Evolutionary conservation across 192 early-diverging fungal genomes (phyloP), one percentile per base, ranked within the genome.

Genomic region (Cetraspora pellucida): DNA sequence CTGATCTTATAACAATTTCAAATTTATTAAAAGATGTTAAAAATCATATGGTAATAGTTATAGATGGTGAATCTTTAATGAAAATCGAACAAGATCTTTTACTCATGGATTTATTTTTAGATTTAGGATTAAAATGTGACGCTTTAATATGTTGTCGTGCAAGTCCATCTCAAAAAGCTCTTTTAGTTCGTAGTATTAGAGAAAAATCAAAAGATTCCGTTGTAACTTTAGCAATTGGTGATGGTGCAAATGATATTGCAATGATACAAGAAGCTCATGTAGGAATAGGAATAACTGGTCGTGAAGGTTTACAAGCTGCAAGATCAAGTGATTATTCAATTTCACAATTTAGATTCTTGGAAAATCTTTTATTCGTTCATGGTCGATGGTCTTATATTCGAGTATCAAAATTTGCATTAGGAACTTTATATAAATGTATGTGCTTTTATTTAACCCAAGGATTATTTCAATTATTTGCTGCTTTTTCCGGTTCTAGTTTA

Each of bases 181-280:
- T 94, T 19, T 89, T 96, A 0, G 96, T 97, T 66, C 85, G 89
- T 75, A 86, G 84, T 57, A 89, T 92, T 69, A 87, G 90, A 3
- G 84, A 71, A 43, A 78, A 82, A 72, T 71, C 72, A 46, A 85
- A 81, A 31, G 64, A 84, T 21, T 79, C 82, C 14, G 87, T 37
- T 37, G 37, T 93, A 65, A 95, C 93, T 25, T 77, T 94, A 52
- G 93, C 92, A 13, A 95, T 97, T 63, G 96, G 96, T 46, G 96
- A 97, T 63, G 96, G 96, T 23, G 96, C 93, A 59, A 97, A 97
- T 78, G 96, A 97, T 73, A 93, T 97, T 87, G 91, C 93, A 23
- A 97, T 97, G 96, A 95, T 97, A 74, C 93, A 96, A 76, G 93
- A 93, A 76, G 94, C 96, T 14, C 90, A 97, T 68, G 92, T 96